phyloP scores from a whole-genome alignment of 1,284 basidiomycete species.

The Ceratobasidium papillatum region DNA sequence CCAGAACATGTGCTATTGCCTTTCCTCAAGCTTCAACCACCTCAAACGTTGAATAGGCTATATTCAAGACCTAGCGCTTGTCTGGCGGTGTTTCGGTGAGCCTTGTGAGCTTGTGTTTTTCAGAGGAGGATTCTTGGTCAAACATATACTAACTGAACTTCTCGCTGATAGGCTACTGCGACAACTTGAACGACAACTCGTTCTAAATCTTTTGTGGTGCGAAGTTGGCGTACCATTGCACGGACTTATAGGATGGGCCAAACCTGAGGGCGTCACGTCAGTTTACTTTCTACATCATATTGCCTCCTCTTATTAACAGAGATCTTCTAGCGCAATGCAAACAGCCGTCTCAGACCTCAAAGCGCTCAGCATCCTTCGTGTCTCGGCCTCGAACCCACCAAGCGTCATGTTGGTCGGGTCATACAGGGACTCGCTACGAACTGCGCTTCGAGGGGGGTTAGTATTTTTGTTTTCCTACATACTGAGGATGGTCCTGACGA shows the following conservation, averaged over 20 bases:
- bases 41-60: conserved; percentile 81
- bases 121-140: conserved; percentile 45
- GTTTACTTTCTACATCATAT: conserved; percentile 44
- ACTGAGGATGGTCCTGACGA: background rate
- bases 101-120: conserved; percentile 29
- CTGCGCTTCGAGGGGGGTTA: conserved; percentile 93
- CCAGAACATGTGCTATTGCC: conserved; percentile 68
- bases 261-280: conserved; percentile 72
- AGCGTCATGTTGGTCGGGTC: conserved; percentile 76
- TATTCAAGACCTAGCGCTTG: conserved; percentile 93
- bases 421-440: conserved; percentile 82
- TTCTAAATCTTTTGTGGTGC: conserved; percentile 93
- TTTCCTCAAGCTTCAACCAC: conserved; percentile 88
- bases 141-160: background rate
- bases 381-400: conserved; percentile 63
- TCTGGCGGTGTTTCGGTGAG: conserved; percentile 90
- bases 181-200: conserved; percentile 86
- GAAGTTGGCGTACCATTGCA: conserved; percentile 74
- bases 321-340: conserved; percentile 58
- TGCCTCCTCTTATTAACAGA: background rate
- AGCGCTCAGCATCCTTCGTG: conserved; percentile 78
- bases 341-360: conserved; percentile 71
- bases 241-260: conserved; percentile 86
- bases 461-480: conserved; percentile 48
- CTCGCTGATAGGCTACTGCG: conserved; percentile 72